Base-by-base conservation (phyloP, 2,329 filamentous ascomycete genomes). In the Pestalotiopsis sp. region DNA sequence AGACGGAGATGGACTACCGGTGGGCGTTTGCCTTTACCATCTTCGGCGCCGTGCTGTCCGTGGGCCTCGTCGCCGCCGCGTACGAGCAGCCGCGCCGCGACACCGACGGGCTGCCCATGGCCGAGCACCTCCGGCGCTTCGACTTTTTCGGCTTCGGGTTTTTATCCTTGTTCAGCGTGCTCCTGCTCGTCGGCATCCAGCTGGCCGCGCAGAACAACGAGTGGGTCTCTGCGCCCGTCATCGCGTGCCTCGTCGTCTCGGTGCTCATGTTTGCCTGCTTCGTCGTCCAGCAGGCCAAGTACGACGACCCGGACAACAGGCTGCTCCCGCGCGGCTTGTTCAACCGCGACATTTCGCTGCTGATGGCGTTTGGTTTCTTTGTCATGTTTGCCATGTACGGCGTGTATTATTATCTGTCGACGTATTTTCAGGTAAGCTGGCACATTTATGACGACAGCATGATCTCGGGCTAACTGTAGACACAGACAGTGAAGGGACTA, bases 381-480 rank as follows among this genome's bases (percentile, higher is more conserved):
- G 56, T 63, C 2, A 69, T 67, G 68, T 69, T 69, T 60, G 68
- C 68, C 31, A 69, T 69, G 68, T 69, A 66, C 12, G 59, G 68
- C 23, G 68, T 69, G 4, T 69, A 66, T 12, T 69, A 69, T 56
- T 69, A 69, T 45, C 23, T 69, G 3, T 67, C 68, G 25, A 69
- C 68, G 23, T 69, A 69, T 31, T 69, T 66, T 14, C 68, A 69
- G 49, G 65, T 69, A 11, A 56, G 65, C 11, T 17, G 3, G 13
- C 31, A 2, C 40, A 13, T 4, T 2, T 25, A 1, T 9, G 20
- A n/a, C 11, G n/a, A 20, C 3, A 66, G 20, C 17, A 23, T 20
- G 6, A 36, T 31, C 13, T 49, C 4, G 49, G 14, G 14, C 45
- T 58, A 14, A 49, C 58, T 0, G 7, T 6, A 36, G 13, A n/a